Percentiles rank a stretch among this genome's conserved stretches.
These are phyloP conservation scores for Rhododendron vialii DNA, from an alignment of 148 eudicot genomes.

Conservation along the genomic window DNA sequence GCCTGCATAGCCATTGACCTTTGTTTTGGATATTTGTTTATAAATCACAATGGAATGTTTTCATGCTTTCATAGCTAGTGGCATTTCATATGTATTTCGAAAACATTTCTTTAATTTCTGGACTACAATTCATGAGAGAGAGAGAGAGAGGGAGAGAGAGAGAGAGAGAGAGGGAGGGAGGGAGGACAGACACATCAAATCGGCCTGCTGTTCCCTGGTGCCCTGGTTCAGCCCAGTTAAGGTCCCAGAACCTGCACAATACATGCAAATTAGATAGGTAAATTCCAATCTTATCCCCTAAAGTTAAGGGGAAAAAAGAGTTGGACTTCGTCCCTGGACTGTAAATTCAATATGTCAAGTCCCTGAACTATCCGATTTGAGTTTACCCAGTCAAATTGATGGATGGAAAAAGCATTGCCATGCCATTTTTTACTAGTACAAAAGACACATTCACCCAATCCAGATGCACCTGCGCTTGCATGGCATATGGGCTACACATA, in stretches of 20 bases:
- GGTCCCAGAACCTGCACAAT: conserved; percentile 20
- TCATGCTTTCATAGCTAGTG: neutral
- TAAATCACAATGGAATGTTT: neutral
- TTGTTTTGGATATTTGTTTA: neutral
- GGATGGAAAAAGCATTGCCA: neutral
- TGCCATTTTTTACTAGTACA: neutral
- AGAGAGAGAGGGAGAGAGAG: neutral
- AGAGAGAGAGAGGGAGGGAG: neutral
- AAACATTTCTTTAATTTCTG: neutral
- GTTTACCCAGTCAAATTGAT: neutral
- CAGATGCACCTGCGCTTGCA: neutral
- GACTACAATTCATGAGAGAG: neutral
- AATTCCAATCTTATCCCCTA: neutral
- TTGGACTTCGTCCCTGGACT: neutral
- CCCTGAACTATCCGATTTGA: neutral
- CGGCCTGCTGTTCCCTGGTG: neutral
- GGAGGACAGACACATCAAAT: conserved; percentile 8
- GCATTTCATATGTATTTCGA: neutral
- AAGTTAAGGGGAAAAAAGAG: neutral
- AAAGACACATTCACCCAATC: neutral
- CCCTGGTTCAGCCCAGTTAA: conserved; percentile 14
- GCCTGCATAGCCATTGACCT: conserved; percentile 21
- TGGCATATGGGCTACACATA: too few relatives aligned
- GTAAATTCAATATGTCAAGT: too few relatives aligned
- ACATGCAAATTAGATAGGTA: neutral